These are phyloP conservation scores for Penicillium tannophilum DNA, from an alignment of 495 filamentous ascomycete species.

Conservation along the genomic window DNA sequence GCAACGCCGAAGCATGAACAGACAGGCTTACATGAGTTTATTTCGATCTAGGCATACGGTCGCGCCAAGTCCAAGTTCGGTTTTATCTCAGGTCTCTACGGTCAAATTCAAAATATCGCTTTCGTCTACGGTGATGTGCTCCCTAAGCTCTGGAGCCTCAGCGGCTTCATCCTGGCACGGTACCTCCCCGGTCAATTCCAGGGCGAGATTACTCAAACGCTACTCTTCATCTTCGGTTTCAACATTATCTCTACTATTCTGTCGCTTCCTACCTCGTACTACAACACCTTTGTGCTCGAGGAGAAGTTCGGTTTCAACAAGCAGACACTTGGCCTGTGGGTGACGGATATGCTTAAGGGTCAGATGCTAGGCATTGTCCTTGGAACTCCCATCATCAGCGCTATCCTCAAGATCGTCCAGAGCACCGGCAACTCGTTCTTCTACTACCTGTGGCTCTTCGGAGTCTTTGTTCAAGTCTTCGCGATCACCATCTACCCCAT, in stretches of 20 bases:
- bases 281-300: slow-evolving; percentile 92
- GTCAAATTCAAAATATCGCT: slow-evolving; percentile 80
- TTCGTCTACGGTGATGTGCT: slow-evolving; percentile 90
- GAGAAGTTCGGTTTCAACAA: slow-evolving; percentile 99
- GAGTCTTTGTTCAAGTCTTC: slow-evolving; percentile 82
- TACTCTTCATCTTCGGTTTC: slow-evolving; percentile 89
- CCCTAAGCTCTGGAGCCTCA: slow-evolving; percentile 83
- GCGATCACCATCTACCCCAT: slow-evolving; percentile 97
- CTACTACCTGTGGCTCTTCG: slow-evolving; percentile 96
- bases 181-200: slow-evolving; percentile 77
- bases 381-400: slow-evolving; percentile 82
- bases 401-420: slow-evolving; percentile 87
- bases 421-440: slow-evolving; percentile 91
- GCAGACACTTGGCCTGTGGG: slow-evolving; percentile 84
- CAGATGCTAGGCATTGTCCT: slow-evolving; percentile 79
- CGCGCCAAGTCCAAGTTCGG: slow-evolving; percentile 91
- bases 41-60: slow-evolving; percentile 72
- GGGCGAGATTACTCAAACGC: slow-evolving; percentile 91
- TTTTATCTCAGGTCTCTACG: slow-evolving; percentile 76
- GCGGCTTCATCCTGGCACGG: slow-evolving; percentile 69
- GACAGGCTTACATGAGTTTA: slow-evolving; percentile 4
- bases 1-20: slow-evolving; percentile 4
- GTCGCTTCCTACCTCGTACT: slow-evolving; percentile 80
- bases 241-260: slow-evolving; percentile 76
- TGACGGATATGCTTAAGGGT: slow-evolving; percentile 90